These are phyloP conservation scores for Rhizopogon roseolus DNA, from an alignment of 768 basidiomycete genomes.

Conservation along the genomic window DNA sequence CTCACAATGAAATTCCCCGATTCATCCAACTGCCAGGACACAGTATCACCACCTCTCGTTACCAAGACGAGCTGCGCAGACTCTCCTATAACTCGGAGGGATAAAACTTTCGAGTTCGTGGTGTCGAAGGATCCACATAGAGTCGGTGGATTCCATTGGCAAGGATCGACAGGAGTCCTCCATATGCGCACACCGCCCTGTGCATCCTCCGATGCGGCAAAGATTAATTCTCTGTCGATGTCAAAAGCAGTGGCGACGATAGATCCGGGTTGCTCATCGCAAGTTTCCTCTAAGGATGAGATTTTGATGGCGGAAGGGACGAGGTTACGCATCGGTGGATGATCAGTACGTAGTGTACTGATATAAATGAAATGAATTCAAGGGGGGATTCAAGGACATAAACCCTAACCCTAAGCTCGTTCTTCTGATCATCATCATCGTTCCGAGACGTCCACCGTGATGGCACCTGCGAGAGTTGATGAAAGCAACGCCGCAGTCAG, in stretches of 20 bases:
- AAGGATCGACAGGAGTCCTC: slow-evolving; percentile 24
- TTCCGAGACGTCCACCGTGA: neutral
- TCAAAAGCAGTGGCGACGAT: slow-evolving; percentile 52
- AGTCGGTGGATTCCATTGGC: slow-evolving; percentile 11
- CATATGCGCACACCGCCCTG: slow-evolving; percentile 58
- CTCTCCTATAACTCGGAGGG: slow-evolving; percentile 70
- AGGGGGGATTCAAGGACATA: neutral
- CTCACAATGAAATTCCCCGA: slow-evolving; percentile 38
- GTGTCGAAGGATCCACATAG: slow-evolving; percentile 19
- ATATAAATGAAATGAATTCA: too few relatives aligned
- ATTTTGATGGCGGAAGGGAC: slow-evolving; percentile 32
- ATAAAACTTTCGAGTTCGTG: slow-evolving; percentile 43
- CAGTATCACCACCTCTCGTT: slow-evolving; percentile 79
- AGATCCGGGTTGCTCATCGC: slow-evolving; percentile 18
- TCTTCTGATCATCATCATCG: slow-evolving; percentile 2
- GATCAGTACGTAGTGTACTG: neutral
- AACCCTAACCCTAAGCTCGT: slow-evolving; percentile 13
- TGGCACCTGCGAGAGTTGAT: neutral
- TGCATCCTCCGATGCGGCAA: slow-evolving; percentile 56
- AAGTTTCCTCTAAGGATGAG: slow-evolving; percentile 12
- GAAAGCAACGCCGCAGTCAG: neutral
- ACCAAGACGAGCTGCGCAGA: slow-evolving; percentile 61
- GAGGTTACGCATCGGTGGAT: slow-evolving; percentile 50
- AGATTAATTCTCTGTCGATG: slow-evolving; percentile 57
- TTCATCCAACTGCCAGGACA: slow-evolving; percentile 54